phyloP scores from a whole-genome alignment of 495 filamentous ascomycete genomes.

The Ramalina peruviana region DNA sequence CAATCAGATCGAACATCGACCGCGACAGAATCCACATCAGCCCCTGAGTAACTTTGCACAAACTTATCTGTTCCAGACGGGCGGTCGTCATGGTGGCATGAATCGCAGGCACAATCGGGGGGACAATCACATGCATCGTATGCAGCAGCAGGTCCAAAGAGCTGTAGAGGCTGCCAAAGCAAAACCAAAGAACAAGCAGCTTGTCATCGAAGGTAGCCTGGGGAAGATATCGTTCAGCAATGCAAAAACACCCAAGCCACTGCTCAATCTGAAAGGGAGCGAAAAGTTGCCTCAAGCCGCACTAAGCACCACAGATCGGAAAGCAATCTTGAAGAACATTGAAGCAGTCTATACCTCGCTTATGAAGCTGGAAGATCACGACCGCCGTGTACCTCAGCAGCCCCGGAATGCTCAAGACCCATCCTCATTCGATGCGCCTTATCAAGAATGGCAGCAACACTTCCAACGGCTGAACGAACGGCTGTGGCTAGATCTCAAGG shows the following conservation, averaged over 20 bases:
- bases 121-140: conserved; percentile 95
- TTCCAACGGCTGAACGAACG: conserved; percentile 60
- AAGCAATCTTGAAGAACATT: conserved; percentile 68
- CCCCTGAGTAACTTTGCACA: conserved; percentile 93
- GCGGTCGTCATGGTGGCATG: conserved; percentile 54
- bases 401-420: conserved; percentile 46
- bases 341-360: conserved; percentile 74
- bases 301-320: conserved; percentile 51
- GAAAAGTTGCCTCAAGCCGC: conserved; percentile 38
- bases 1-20: conserved; percentile 78
- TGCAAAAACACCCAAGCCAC: conserved; percentile 84
- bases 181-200: conserved; percentile 92
- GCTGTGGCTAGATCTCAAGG: conserved; percentile 73
- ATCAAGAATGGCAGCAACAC: conserved; percentile 54
- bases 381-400: conserved; percentile 68
- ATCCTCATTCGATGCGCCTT: conserved; percentile 26
- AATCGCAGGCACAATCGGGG: conserved; percentile 59
- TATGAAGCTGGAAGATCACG: conserved; percentile 89
- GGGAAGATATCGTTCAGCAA: conserved; percentile 99
- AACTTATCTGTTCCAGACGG: conserved; percentile 91
- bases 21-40: conserved; percentile 75
- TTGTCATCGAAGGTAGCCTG: conserved; percentile 96
- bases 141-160: conserved; percentile 97
- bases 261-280: conserved; percentile 87
- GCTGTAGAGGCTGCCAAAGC: conserved; percentile 94